Base-by-base conservation (phyloP, 371 early-diverging fungal genomes). In the Mortierella polycephala region DNA sequence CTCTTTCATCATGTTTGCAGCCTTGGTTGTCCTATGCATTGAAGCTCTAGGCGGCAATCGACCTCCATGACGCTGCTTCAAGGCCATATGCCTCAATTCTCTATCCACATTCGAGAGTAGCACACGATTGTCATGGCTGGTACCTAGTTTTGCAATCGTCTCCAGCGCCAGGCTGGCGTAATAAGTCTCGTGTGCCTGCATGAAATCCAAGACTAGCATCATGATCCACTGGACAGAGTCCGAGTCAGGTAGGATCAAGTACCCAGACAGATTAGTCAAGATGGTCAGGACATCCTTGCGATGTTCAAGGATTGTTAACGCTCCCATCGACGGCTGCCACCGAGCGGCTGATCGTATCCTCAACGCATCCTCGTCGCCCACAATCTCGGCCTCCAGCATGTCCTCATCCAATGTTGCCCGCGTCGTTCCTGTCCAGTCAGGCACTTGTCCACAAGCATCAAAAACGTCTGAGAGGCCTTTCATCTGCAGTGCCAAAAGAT, bases 161-260 rank as follows among this genome's bases (percentile, higher is more conserved):
- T 89, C 89, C 44, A 87, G 81, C 1, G 89, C 85, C 55, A 89
- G 64, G 20, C 85, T 67, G 9, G 88, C 77, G 66, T 88, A 89
- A 49, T 89, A 89, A 1, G 89, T 88, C 50, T 89, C 87, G 9
- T 84, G 84, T 0, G 87, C 87, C 46, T 85, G 74, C 57, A 89
- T 63, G 60, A 89, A 89, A 40, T 89, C 88, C 53, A 86, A 71
- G 5, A 83, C 74, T 49, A 89, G 56, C 46, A 83, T 68, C 57
- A 86, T 74, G 57, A 87, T 82, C 30, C 82, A 80, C 30, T 71
- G 65, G 8, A 83, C 85, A 37, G 82, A 77, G 11, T 79, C 75
- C 21, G 81, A 60, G 23, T 82, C 67, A 0, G 79, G 68, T 14
- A 87, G 39, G 1, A 68, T 75, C 20, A 86, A 53, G n/a, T 75